Percentiles rank a stretch among this genome's conserved stretches.
phyloP scores from a whole-genome alignment of 805 yeast species.

The Candida ipomoeae region DNA sequence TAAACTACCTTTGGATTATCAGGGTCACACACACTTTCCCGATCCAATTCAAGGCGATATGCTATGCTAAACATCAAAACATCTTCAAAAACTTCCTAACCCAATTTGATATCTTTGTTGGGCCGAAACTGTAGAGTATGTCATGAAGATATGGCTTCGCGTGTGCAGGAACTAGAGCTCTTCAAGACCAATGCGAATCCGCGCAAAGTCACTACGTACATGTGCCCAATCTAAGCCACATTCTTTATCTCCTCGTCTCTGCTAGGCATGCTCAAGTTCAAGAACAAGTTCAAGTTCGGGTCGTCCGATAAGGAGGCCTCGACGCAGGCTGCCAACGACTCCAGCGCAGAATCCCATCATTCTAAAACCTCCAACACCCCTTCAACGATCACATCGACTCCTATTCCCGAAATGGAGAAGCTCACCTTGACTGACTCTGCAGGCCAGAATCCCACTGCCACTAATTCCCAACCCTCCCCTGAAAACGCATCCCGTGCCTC shows the following conservation, averaged over 20 bases:
- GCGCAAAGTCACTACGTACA: neutral
- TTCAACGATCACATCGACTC: neutral
- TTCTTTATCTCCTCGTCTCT: neutral
- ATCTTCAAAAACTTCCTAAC: neutral
- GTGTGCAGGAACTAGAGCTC: neutral
- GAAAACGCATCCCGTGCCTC: neutral
- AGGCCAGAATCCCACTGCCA: neutral
- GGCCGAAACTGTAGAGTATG: neutral
- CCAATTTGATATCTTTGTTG: neutral
- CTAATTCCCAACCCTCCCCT: neutral
- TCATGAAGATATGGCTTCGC: too few species aligned
- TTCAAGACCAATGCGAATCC: neutral
- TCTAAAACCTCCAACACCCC: conserved; percentile 1
- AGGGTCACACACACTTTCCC: too few species aligned
- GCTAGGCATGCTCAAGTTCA: conserved; percentile 26
- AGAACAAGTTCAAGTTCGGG: conserved; percentile 28
- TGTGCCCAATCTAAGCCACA: neutral
- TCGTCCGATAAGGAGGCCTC: conserved; percentile 16
- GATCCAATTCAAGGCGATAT: too few species aligned
- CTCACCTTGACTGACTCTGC: neutral
- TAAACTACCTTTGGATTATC: too few species aligned
- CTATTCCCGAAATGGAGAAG: conserved; percentile 3
- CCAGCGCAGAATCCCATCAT: neutral
- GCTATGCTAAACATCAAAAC: too few species aligned
- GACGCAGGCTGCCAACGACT: neutral